phyloP scores from a whole-genome alignment of 2,329 filamentous ascomycete genomes.

The Alternaria incomplexa region DNA sequence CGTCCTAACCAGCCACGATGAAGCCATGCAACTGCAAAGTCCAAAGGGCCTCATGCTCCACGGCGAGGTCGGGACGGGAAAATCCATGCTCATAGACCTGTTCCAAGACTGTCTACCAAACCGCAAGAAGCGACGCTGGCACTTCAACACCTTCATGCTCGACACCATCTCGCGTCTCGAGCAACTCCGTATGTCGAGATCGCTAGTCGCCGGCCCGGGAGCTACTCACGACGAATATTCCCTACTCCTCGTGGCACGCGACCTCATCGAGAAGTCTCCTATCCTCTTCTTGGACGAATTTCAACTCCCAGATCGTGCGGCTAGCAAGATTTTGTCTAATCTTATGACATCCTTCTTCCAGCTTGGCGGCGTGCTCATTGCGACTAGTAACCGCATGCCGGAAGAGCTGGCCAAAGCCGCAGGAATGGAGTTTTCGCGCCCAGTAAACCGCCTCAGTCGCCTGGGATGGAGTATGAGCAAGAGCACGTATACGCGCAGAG shows the following conservation, averaged over 20 bases:
- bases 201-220: slow-evolving; percentile 15
- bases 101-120: slow-evolving; percentile 80
- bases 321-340: slow-evolving; percentile 79
- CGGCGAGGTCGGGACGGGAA: slow-evolving; percentile 82
- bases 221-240: slow-evolving; percentile 65
- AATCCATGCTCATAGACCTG: slow-evolving; percentile 83
- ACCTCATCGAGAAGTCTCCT: slow-evolving; percentile 75
- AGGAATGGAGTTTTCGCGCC: slow-evolving; percentile 69
- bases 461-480: slow-evolving; percentile 52
- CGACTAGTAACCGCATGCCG: slow-evolving; percentile 82
- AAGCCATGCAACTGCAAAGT: slow-evolving; percentile 72
- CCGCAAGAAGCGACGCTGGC: slow-evolving; percentile 74
- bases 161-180: slow-evolving; percentile 77
- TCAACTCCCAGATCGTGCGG: slow-evolving; percentile 78
- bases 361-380: slow-evolving; percentile 78
- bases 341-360: slow-evolving; percentile 83
- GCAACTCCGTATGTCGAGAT: slow-evolving; percentile 58
- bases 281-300: slow-evolving; percentile 85
- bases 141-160: slow-evolving; percentile 88
- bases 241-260: slow-evolving; percentile 74
- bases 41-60: slow-evolving; percentile 78
- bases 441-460: slow-evolving; percentile 52
- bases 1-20: slow-evolving; percentile 73
- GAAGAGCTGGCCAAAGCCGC: slow-evolving; percentile 79
- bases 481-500: slow-evolving; percentile 54